Evolutionary conservation across 1,139 yeast species (phyloP).

Genomic region (Yamadazyma conglobata): DNA sequence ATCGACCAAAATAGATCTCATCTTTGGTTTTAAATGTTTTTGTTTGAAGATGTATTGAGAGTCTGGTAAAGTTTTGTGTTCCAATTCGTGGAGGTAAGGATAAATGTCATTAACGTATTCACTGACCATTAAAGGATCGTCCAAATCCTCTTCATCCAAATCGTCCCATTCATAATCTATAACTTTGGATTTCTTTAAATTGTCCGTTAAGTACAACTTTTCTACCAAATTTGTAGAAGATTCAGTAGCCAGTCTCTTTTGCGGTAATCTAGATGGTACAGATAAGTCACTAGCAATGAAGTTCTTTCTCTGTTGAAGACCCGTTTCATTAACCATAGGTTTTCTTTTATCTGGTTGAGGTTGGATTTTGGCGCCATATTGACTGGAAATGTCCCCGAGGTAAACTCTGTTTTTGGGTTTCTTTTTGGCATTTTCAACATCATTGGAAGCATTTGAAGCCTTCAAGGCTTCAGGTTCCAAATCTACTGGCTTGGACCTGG

Average conservation of each 20-base stretch:
- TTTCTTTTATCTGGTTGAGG: conserved; percentile 14
- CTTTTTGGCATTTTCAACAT: conserved; percentile 6
- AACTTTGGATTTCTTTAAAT: conserved; percentile 32
- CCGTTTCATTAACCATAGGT: conserved; percentile 35
- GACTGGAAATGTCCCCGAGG: conserved; percentile 43
- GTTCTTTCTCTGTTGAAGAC: conserved; percentile 17
- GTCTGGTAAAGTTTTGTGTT: conserved; percentile 73
- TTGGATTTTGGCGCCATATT: conserved; percentile 22
- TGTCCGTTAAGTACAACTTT: conserved; percentile 28
- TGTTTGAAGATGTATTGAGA: conserved; percentile 72
- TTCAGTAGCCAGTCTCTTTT: conserved; percentile 56
- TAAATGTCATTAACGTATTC: conserved; percentile 90
- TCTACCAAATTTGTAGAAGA: conserved; percentile 49
- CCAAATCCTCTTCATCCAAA: conserved; percentile 83
- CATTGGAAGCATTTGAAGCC: conserved; percentile 7
- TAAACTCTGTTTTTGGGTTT: conserved; percentile 22
- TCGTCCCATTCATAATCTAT: conserved; percentile 78
- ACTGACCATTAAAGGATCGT: conserved; percentile 93
- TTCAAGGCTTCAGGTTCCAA: not conserved
- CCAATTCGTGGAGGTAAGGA: conserved; percentile 71
- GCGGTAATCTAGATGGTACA: conserved; percentile 46
- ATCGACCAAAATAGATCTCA: conserved; percentile 87
- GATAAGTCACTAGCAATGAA: conserved; percentile 13
- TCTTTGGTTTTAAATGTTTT: conserved; percentile 72
- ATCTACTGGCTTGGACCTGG: conserved; percentile 24